Conservation (phyloP, 73 alveolate species). For the Stentor roeselii region DNA sequence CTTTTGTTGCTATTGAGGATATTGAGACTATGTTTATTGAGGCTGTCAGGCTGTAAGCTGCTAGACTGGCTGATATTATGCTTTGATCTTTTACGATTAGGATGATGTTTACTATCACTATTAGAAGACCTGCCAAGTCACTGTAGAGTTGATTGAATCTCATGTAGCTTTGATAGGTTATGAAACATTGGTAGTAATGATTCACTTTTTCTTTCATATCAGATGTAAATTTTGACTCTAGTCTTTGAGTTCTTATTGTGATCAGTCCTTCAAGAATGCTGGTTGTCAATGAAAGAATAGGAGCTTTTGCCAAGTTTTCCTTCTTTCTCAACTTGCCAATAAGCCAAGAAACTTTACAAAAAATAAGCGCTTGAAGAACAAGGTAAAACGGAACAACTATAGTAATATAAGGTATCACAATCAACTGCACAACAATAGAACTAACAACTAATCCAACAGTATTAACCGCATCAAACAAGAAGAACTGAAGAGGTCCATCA, state of each 20-base stretch:
- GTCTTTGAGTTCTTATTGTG: neutral
- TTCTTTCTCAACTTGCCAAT: neutral
- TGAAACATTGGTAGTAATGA: neutral
- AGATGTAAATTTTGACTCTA: no score
- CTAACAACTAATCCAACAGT: neutral
- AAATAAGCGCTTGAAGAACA: neutral
- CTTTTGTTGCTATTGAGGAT: neutral
- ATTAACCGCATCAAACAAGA: conserved; percentile 13
- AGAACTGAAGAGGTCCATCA: conserved; percentile 26
- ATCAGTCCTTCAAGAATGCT: neutral
- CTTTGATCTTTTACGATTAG: neutral
- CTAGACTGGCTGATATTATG: neutral
- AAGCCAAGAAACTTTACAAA: neutral
- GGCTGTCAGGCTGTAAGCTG: neutral
- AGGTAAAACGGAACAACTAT: neutral
- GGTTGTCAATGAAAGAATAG: neutral
- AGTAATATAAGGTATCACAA: neutral
- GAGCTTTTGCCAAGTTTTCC: neutral
- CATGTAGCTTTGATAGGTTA: neutral
- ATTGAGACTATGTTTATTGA: no score
- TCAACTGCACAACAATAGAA: no score
- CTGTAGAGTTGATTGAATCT: neutral
- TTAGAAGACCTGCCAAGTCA: neutral
- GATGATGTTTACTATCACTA: neutral
- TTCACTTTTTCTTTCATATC: neutral